phyloP scores from a whole-genome alignment of 2,329 filamentous ascomycete species.

The Phyllosticta citriasiana region DNA sequence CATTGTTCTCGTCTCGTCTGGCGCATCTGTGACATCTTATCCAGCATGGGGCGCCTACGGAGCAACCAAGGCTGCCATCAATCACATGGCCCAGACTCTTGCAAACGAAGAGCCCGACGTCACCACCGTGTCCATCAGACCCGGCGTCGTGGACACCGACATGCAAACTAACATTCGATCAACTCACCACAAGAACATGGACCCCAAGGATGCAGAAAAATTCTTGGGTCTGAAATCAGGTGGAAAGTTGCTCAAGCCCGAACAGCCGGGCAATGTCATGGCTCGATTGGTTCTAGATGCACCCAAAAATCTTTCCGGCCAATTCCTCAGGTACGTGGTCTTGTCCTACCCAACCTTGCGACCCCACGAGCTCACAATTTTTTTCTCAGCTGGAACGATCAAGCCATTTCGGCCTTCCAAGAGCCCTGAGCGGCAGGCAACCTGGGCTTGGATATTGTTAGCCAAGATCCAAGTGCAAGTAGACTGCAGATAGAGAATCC shows the following conservation, averaged over 20 bases:
- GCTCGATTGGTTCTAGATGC: slow-evolving; percentile 63
- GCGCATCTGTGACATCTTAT: slow-evolving; percentile 56
- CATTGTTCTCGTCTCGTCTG: slow-evolving; percentile 67
- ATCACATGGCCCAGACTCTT: slow-evolving; percentile 66
- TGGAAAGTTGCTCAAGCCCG: slow-evolving; percentile 66
- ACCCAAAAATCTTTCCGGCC: slow-evolving; percentile 59
- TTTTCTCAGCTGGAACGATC: slow-evolving; percentile 11
- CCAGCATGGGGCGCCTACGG: slow-evolving; percentile 68
- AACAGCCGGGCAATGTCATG: slow-evolving; percentile 79
- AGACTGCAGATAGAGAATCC: neutral
- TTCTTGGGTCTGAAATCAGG: slow-evolving; percentile 62
- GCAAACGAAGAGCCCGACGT: slow-evolving; percentile 68
- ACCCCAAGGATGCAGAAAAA: slow-evolving; percentile 45
- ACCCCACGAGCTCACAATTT: neutral
- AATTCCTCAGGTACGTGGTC: slow-evolving; percentile 55
- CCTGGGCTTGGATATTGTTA: neutral
- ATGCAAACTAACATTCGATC: slow-evolving; percentile 83
- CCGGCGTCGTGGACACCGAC: slow-evolving; percentile 76
- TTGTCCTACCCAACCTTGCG: neutral
- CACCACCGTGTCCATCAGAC: slow-evolving; percentile 60
- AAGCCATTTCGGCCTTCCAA: slow-evolving; percentile 9
- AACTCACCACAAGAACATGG: slow-evolving; percentile 53
- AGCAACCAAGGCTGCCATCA: slow-evolving; percentile 71
- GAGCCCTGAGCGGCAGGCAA: slow-evolving; percentile 1
- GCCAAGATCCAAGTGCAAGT: neutral